A percentile compares a stretch with the other conserved stretches of the same genome.
phyloP scores from a whole-genome alignment of 805 yeast species.

The Starmerella asiatica region DNA sequence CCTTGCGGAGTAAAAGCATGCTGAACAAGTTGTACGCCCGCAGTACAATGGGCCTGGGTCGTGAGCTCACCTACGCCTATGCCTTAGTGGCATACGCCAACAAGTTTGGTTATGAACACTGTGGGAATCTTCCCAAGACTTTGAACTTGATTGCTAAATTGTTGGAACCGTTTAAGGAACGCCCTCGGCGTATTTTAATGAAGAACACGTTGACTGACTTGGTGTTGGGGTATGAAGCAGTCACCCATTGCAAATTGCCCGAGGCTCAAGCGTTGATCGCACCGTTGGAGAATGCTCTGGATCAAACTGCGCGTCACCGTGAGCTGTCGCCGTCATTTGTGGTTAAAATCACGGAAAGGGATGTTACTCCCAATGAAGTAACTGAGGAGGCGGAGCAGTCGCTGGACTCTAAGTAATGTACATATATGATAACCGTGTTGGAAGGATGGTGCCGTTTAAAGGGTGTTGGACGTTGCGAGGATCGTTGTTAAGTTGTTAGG shows the following conservation, averaged over 20 bases:
- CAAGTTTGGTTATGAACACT: constrained; percentile 10
- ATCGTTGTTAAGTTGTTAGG: too few relatives aligned
- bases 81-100: constrained; percentile 11
- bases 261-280: neutral
- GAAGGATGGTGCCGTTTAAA: too few relatives aligned
- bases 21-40: constrained; percentile 10
- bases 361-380: too few relatives aligned
- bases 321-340: constrained; percentile 4
- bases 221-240: constrained; percentile 10
- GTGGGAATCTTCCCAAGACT: neutral
- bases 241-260: constrained; percentile 2
- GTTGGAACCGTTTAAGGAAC: neutral
- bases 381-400: too few relatives aligned
- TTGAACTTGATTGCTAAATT: constrained; percentile 1
- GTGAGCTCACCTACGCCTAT: constrained; percentile 16
- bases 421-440: too few relatives aligned
- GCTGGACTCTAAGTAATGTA: too few relatives aligned
- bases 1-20: constrained; percentile 8
- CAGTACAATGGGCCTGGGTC: constrained; percentile 7
- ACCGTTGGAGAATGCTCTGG: constrained; percentile 1
- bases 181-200: constrained; percentile 4
- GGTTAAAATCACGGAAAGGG: constrained; percentile 6
- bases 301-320: constrained; percentile 5
- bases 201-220: constrained; percentile 3
- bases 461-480: too few relatives aligned